Percentiles rank a stretch among this genome's conserved stretches.
Evolutionary conservation across 1,284 basidiomycete genomes (phyloP).

Genomic region (Ceratobasidium sp.): DNA sequence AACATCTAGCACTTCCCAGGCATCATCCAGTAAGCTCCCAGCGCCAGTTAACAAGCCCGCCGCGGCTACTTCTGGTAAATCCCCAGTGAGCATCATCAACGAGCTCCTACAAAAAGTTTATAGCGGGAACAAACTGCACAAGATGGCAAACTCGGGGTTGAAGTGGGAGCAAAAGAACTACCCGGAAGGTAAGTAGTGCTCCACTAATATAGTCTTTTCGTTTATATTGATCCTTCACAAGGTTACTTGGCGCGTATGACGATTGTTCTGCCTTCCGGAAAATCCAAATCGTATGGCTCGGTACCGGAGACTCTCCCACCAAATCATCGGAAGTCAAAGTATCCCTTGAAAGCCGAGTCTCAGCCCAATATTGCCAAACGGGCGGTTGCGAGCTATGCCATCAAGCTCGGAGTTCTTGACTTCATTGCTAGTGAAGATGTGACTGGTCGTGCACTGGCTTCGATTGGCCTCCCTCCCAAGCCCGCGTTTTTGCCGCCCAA

Average conservation of each 20-base stretch:
- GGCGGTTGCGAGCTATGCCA: constrained; percentile 6
- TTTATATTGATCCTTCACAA: background rate
- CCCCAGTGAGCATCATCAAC: constrained; percentile 27
- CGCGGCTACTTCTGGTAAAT: background rate
- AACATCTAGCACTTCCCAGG: too few species aligned
- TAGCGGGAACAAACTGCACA: constrained; percentile 17
- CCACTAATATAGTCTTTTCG: background rate
- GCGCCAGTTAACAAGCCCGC: background rate
- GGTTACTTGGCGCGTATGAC: constrained; percentile 28
- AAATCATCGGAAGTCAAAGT: background rate
- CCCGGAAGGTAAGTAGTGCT: background rate
- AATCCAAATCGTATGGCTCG: constrained; percentile 12
- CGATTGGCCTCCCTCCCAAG: background rate
- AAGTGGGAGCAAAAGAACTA: constrained; percentile 18
- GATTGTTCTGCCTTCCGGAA: constrained; percentile 33
- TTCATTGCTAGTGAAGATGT: constrained; percentile 22
- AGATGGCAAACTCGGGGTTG: constrained; percentile 13
- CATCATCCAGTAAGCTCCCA: background rate
- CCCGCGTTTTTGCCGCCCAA: background rate
- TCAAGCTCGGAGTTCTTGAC: constrained; percentile 22
- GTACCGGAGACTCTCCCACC: background rate
- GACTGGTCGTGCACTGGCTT: background rate
- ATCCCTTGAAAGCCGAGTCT: background rate
- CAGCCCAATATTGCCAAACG: background rate
- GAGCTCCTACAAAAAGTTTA: constrained; percentile 18